Base-by-base conservation (phyloP, 768 basidiomycete genomes). In the Suillus americanus region DNA sequence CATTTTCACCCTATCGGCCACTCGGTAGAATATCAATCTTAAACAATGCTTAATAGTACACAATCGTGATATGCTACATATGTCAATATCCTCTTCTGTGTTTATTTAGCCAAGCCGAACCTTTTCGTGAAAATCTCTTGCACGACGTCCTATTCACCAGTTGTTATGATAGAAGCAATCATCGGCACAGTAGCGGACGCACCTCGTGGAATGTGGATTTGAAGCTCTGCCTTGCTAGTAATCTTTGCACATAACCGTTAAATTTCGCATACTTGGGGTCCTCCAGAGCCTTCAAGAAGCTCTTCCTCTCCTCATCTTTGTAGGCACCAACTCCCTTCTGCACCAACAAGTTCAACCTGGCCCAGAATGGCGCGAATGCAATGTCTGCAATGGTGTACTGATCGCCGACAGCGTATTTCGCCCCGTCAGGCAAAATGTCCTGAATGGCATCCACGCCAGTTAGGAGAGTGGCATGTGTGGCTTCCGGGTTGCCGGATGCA, bases 301-400 rank as follows among this genome's bases (percentile, higher is more conserved):
- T 81, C 53, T 69, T 74, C 0, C 86, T 86, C 40, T 82, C 78
- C 10, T 84, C 88, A 30, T 70, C 74, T 6, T 79, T 78, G 67
- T 75, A 90, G 25, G 73, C 77, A 1, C 88, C 87, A 25, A 86
- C 37, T 38, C 89, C 85, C 65, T 86, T 81, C 69, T 77, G 73
- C 37, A 86, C 67, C 37, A 72, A 57, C 1, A 85, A 64, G 33
- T 82, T 79, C 48, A 82, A 65, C 13, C 89, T 79, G n/a, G 81
- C 86, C 16, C 89, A 68, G 80, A 89, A 87, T 1, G 90, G 87
- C 5, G 82, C 76, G 30, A 89, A 71, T 0, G 86, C 83, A 7
- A 85, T 82, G 67, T 90, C 90, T 14, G 89, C 89, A 60, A 85
- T 83, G n/a, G 82, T 86, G 61, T 65, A 74, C 20, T 74, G 66